phyloP scores from a whole-genome alignment of 2,329 filamentous ascomycete species.

The Aspergillus sp. region DNA sequence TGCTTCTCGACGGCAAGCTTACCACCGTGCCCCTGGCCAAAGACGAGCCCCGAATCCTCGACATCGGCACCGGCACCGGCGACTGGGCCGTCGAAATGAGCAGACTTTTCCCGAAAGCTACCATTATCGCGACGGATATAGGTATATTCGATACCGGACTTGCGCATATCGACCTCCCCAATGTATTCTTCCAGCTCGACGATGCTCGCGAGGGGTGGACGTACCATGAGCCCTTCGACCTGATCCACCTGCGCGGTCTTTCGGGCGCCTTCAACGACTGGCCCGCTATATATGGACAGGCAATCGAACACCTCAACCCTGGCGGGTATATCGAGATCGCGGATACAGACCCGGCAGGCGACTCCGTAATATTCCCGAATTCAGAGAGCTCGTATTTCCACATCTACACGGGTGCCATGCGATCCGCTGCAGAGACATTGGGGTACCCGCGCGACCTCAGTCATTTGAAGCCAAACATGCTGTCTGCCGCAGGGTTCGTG shows the following conservation, averaged over 20 bases:
- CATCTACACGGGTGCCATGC: constrained; percentile 29
- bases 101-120: constrained; percentile 36
- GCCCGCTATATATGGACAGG: constrained; percentile 40
- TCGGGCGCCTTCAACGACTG: constrained; percentile 44
- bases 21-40: constrained; percentile 25
- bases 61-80: constrained; percentile 45
- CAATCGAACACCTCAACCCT: constrained; percentile 38
- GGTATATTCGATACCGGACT: constrained; percentile 38
- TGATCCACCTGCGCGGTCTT: constrained; percentile 45
- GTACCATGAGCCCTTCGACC: constrained; percentile 43
- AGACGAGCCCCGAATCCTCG: constrained; percentile 26
- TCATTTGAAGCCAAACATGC: constrained; percentile 36
- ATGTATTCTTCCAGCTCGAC: constrained; percentile 45
- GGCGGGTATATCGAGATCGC: constrained; percentile 44
- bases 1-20: constrained; percentile 28
- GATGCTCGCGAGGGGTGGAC: constrained; percentile 44
- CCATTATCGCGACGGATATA: constrained; percentile 43
- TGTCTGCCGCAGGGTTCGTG: constrained; percentile 40
- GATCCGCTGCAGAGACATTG: constrained; percentile 32
- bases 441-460: constrained; percentile 36
- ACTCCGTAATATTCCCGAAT: constrained; percentile 17
- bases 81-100: constrained; percentile 46
- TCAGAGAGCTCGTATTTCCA: constrained; percentile 25
- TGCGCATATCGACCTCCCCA: constrained; percentile 27
- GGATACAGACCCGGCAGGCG: constrained; percentile 31